Conservation (phyloP, 2,329 filamentous ascomycete genomes). For the Aureobasidium sp. region DNA sequence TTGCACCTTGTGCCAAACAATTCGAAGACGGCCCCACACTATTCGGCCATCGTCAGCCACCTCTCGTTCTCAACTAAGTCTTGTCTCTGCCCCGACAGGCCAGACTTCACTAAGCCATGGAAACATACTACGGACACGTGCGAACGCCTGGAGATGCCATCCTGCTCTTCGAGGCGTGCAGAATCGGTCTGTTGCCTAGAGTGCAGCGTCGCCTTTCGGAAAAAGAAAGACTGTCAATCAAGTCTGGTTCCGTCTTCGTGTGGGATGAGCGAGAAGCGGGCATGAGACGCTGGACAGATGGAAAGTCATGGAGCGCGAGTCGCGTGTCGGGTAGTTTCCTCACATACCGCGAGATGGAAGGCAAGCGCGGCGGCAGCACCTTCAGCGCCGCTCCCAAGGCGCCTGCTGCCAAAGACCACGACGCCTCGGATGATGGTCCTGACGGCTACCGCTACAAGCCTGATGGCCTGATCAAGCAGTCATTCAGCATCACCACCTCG, state of each 20-base stretch:
- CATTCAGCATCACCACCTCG: constrained; percentile 95
- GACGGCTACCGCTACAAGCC: constrained; percentile 93
- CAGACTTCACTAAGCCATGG: constrained; percentile 51
- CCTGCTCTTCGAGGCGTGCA: constrained; percentile 95
- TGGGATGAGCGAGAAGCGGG: constrained; percentile 98
- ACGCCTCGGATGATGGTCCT: constrained; percentile 66
- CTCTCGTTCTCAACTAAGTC: neutral
- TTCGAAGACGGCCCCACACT: neutral
- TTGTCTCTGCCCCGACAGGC: neutral
- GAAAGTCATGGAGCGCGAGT: constrained; percentile 98
- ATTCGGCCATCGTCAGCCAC: neutral
- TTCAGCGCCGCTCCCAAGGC: constrained; percentile 45
- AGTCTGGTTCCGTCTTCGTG: constrained; percentile 96
- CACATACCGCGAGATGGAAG: constrained; percentile 98
- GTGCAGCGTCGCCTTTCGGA: constrained; percentile 91
- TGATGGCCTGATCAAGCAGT: constrained; percentile 98
- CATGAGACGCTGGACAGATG: constrained; percentile 97
- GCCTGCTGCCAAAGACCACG: constrained; percentile 40
- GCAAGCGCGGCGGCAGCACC: constrained; percentile 73
- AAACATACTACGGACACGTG: constrained; percentile 93
- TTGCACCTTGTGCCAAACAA: neutral
- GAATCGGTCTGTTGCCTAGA: constrained; percentile 77
- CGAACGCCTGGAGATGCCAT: constrained; percentile 95
- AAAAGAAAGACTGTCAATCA: constrained; percentile 93
- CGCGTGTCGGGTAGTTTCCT: constrained; percentile 95